phyloP scores from a whole-genome alignment of 306 rosid genomes.

The Vigna mungo region DNA sequence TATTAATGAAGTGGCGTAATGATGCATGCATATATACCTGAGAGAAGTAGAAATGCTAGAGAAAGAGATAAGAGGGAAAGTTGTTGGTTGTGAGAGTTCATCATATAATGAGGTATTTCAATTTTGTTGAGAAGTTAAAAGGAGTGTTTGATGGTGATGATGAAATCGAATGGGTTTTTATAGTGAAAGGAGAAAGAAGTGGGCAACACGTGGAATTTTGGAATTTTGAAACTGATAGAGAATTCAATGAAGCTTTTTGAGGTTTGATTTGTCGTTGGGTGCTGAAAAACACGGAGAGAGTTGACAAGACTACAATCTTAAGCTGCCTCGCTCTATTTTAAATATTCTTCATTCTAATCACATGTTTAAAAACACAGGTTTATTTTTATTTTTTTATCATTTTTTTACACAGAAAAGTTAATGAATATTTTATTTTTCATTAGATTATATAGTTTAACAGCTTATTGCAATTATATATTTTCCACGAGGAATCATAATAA shows the following conservation, averaged over 20 bases:
- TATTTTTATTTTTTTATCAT: too few relatives aligned
- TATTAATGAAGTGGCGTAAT: too few relatives aligned
- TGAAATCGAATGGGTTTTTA: too few relatives aligned
- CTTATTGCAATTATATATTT: background rate
- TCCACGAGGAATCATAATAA: background rate
- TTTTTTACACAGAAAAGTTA: too few relatives aligned
- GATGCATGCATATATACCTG: constrained; percentile 25
- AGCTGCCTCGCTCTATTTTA: background rate
- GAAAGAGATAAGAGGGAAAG: constrained; percentile 24
- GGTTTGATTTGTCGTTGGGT: background rate
- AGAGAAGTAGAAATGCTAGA: constrained; percentile 2
- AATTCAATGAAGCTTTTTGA: background rate
- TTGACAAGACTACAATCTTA: background rate
- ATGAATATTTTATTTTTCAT: too few relatives aligned
- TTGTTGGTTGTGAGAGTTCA: too few relatives aligned
- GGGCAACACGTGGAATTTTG: background rate
- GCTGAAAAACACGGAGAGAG: background rate
- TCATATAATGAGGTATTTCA: too few relatives aligned
- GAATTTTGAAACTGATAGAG: background rate
- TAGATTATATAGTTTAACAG: background rate
- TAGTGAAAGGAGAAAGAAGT: background rate
- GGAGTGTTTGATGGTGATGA: too few relatives aligned
- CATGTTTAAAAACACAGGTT: background rate
- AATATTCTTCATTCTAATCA: background rate
- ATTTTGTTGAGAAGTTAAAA: too few relatives aligned